Evolutionary conservation across 306 rosid species (phyloP).

Genomic region (Heteromeles arbutifolia): DNA sequence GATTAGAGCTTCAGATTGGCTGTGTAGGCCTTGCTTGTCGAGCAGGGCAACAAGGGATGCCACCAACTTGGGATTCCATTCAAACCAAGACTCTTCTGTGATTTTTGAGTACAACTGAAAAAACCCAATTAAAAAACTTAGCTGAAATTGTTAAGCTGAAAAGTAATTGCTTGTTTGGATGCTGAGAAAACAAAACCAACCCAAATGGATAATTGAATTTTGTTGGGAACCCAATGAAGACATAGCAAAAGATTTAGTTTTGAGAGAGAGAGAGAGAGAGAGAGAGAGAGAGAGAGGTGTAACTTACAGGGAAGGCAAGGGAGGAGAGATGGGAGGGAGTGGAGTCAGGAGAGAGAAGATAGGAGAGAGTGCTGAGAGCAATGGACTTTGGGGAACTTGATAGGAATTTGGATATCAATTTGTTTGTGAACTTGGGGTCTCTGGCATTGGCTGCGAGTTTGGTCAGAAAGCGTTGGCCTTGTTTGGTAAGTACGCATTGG

Average conservation of each 20-base stretch:
- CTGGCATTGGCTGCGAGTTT: conserved; percentile 36
- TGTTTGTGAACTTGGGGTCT: conserved; percentile 33
- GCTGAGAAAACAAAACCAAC: background rate
- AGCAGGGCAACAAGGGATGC: conserved; percentile 62
- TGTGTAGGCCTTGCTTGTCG: conserved; percentile 37
- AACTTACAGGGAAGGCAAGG: conserved; percentile 50
- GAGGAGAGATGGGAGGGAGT: conserved; percentile 48
- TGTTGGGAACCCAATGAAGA: background rate
- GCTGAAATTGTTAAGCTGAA: background rate
- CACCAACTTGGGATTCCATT: conserved; percentile 54
- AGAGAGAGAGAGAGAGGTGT: background rate
- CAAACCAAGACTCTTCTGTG: conserved; percentile 58
- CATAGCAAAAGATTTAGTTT: background rate
- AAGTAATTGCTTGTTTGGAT: background rate
- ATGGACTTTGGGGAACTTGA: conserved; percentile 47
- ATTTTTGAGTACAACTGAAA: conserved; percentile 56
- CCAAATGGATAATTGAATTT: background rate
- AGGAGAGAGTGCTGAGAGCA: conserved; percentile 54
- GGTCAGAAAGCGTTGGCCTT: conserved; percentile 58
- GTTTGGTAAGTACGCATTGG: conserved; percentile 51
- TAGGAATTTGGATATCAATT: conserved; percentile 47
- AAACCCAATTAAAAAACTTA: background rate
- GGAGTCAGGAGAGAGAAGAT: conserved; percentile 56
- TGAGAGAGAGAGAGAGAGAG: background rate
- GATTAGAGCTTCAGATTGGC: conserved; percentile 35